Percentiles rank a stretch among this genome's conserved stretches.
Evolutionary conservation across 805 yeast genomes (phyloP).

Genomic region (Saturnispora kantuleensis): DNA sequence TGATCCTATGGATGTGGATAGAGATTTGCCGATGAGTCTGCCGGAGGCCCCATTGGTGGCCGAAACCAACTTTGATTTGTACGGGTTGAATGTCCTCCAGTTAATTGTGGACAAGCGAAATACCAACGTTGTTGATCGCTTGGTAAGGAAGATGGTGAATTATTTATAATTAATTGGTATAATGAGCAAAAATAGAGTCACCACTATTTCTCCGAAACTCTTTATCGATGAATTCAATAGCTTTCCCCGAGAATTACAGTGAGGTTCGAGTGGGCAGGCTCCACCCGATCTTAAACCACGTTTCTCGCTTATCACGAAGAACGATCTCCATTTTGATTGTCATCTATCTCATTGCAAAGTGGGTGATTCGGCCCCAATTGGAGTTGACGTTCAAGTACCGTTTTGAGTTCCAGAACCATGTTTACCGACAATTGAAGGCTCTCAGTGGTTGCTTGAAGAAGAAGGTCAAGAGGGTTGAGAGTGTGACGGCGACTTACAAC

Average conservation of each 20-base stretch:
- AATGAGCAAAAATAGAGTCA: not conserved
- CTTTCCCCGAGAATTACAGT: conserved; percentile 27
- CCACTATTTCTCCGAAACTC: not conserved
- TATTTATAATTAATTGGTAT: not conserved
- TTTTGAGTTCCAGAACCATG: conserved; percentile 23
- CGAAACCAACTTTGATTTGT: conserved; percentile 10
- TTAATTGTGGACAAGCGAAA: conserved; percentile 10
- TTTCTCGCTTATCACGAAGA: conserved; percentile 25
- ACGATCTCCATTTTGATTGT: conserved; percentile 28
- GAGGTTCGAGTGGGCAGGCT: conserved; percentile 3
- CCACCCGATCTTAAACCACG: conserved; percentile 21
- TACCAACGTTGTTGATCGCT: not conserved
- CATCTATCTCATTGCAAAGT: conserved; percentile 25
- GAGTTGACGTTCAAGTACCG: conserved; percentile 32
- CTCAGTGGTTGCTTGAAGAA: conserved; percentile 22
- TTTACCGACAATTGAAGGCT: conserved; percentile 21
- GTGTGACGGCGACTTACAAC: conserved; percentile 34
- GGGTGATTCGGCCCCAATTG: conserved; percentile 33
- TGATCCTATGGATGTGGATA: conserved; percentile 6
- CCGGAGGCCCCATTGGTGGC: not conserved
- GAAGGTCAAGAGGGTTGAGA: conserved; percentile 28
- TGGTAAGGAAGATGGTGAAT: conserved; percentile 7
- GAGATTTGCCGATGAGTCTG: not conserved
- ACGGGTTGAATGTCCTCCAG: conserved; percentile 16
- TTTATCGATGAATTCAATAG: conserved; percentile 9